Conservation (phyloP, 2,329 filamentous ascomycete species). For the Ophiobolus disseminans region DNA sequence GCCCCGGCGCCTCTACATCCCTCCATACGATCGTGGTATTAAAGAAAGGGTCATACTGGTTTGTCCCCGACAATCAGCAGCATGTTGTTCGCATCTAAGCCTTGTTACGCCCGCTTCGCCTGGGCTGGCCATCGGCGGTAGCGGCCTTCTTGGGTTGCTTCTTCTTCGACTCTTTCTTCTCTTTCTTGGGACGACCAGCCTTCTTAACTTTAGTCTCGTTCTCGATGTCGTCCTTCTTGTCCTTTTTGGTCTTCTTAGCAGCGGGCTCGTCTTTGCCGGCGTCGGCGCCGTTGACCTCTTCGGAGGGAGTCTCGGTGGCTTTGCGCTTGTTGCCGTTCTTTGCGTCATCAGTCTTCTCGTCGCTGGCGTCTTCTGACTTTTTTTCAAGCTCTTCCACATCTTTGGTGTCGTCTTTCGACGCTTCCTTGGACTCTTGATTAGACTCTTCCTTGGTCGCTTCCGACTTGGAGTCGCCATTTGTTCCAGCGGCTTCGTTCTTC, state of each 20-base stretch:
- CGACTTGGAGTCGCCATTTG: slow-evolving; percentile 27
- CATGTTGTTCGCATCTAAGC: slow-evolving; percentile 15
- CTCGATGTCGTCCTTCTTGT: slow-evolving; percentile 32
- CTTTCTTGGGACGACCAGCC: slow-evolving; percentile 52
- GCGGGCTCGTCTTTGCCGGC: slow-evolving; percentile 35
- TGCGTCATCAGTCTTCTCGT: slow-evolving; percentile 26
- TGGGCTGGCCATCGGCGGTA: slow-evolving; percentile 56
- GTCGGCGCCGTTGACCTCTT: slow-evolving; percentile 10
- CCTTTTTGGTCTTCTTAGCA: slow-evolving; percentile 33
- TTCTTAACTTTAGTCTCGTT: slow-evolving; percentile 43
- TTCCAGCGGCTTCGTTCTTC: slow-evolving; percentile 28
- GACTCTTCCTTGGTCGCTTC: slow-evolving; percentile 46
- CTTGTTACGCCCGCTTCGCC: slow-evolving; percentile 54
- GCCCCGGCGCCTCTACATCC: neutral
- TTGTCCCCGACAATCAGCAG: neutral
- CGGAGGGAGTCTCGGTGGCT: slow-evolving; percentile 20
- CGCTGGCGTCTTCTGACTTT: slow-evolving; percentile 28
- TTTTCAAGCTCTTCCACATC: slow-evolving; percentile 31
- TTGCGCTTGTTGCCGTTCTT: slow-evolving; percentile 48
- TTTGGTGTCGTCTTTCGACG: slow-evolving; percentile 43
- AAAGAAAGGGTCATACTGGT: neutral
- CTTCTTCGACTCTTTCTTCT: slow-evolving; percentile 54
- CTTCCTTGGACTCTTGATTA: slow-evolving; percentile 46
- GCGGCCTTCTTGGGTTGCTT: slow-evolving; percentile 58
- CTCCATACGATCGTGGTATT: neutral